Percentiles rank a stretch among this genome's conserved stretches.
Evolutionary conservation across 768 basidiomycete genomes (phyloP).

Genomic region (Hemileccinum impolitum): DNA sequence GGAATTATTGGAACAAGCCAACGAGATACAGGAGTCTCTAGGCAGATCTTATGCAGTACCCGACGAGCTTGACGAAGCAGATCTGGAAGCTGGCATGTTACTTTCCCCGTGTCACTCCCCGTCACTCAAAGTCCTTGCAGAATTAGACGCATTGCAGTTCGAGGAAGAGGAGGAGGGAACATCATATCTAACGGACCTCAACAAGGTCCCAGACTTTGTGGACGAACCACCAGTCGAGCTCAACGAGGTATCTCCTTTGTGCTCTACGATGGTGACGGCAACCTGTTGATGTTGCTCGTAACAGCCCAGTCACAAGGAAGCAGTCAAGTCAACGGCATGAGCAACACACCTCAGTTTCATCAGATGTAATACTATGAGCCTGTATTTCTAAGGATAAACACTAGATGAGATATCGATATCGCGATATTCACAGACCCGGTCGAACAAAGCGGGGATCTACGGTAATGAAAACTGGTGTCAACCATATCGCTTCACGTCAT

Average conservation of each 20-base stretch:
- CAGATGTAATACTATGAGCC: slow-evolving; percentile 4
- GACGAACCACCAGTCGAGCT: slow-evolving; percentile 81
- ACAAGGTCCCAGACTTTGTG: slow-evolving; percentile 88
- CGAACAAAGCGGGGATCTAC: not conserved
- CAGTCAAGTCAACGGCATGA: slow-evolving; percentile 49
- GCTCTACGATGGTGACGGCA: not conserved
- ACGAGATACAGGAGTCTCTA: slow-evolving; percentile 94
- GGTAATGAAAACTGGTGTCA: slow-evolving; percentile 28
- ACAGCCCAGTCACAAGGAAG: slow-evolving; percentile 50
- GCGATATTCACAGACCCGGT: not conserved
- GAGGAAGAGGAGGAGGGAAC: slow-evolving; percentile 90
- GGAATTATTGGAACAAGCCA: slow-evolving; percentile 92
- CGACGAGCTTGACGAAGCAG: slow-evolving; percentile 96
- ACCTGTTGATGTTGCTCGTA: slow-evolving; percentile 2
- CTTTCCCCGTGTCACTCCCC: not conserved
- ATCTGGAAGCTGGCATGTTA: slow-evolving; percentile 85
- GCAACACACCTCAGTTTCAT: not conserved
- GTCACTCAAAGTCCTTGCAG: slow-evolving; percentile 39
- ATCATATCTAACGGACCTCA: slow-evolving; percentile 83
- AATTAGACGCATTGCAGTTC: slow-evolving; percentile 89
- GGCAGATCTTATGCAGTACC: slow-evolving; percentile 94
- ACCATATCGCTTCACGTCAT: slow-evolving; percentile 60
- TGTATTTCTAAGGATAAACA: slow-evolving; percentile 15
- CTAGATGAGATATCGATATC: slow-evolving; percentile 1
- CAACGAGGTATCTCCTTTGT: slow-evolving; percentile 46